Base-by-base conservation (phyloP, 2,329 filamentous ascomycete species). In the Botrytis cinerea region DNA sequence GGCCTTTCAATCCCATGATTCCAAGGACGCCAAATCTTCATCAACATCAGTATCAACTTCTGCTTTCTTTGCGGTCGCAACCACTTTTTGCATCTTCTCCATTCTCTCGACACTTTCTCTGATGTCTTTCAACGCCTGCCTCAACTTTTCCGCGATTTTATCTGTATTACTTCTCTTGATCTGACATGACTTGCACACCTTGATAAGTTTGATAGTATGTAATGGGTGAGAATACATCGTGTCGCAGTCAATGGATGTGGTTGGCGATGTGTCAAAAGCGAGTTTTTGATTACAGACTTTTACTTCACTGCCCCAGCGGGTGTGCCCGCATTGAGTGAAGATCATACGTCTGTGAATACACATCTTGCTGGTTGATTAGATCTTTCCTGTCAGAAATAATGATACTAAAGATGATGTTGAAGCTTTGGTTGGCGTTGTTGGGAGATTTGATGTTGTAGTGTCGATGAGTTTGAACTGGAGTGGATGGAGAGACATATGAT, bases 211-310 rank as follows among this genome's bases (percentile, higher is more conserved):
- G 69, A 63, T 1, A 62, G 25, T 54, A 63, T 71, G 59, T 4
- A 71, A 48, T 64, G 69, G 59, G n/a, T 71, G 69, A 28, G 59
- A 51, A 71, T 51, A 54, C 59, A 71, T 63, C 6, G 59, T 71
- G 20, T 43, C 61, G 32, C 69, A 71, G 14, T 64, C 60, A 46
- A 51, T 25, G n/a, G 59, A 62, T 66, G 59, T 51, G 8, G 18
- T 38, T 48, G 57, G 43, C 32, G 59, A 64, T 51, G 32, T 51
- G 14, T 20, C 20, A 64, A 54, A 71, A n/a, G 59, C 69, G 8
- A 32, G 20, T 28, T 64, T 9, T 54, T 71, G 69, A 5, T 54
- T n/a, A 35, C 69, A 71, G 69, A 8, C 43, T 46, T 18, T 46
- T 22, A 48, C 59, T 51, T 43, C 32, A 3, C n/a, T 43, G 16